These are phyloP conservation scores for Flaveria trinervia DNA, from an alignment of 129 eudicot species.

Conservation along the genomic window DNA sequence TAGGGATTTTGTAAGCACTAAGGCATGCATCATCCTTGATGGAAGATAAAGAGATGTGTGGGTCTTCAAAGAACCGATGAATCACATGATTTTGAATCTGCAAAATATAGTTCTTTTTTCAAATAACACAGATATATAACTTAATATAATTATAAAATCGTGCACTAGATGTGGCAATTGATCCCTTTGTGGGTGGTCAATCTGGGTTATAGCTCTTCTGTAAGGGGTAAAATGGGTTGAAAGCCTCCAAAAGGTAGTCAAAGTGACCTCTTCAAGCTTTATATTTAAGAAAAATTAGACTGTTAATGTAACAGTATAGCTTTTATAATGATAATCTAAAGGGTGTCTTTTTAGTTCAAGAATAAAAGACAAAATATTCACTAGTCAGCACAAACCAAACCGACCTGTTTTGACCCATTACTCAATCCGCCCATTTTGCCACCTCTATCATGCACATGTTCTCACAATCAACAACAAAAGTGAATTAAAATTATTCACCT, in stretches of 20 bases:
- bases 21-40: slow-evolving; percentile 72
- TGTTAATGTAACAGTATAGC: neutral
- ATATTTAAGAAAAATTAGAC: neutral
- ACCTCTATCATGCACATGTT: slow-evolving; percentile 8
- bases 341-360: neutral
- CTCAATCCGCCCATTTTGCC: slow-evolving; percentile 3
- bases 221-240: neutral
- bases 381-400: neutral
- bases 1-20: slow-evolving; percentile 78
- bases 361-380: neutral
- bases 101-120: slow-evolving; percentile 2
- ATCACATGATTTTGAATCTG: slow-evolving; percentile 76
- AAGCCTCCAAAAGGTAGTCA: neutral
- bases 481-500: slow-evolving; percentile 45
- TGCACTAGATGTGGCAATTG: neutral
- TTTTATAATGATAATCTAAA: neutral
- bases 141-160: neutral
- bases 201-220: slow-evolving; percentile 2
- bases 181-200: neutral
- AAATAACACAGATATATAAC: neutral
- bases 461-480: slow-evolving; percentile 1
- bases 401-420: neutral
- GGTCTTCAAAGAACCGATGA: slow-evolving; percentile 77
- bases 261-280: neutral
- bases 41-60: slow-evolving; percentile 61